Evolutionary conservation across 306 rosid genomes (phyloP).

Genomic region (Astragalus membranaceus): DNA sequence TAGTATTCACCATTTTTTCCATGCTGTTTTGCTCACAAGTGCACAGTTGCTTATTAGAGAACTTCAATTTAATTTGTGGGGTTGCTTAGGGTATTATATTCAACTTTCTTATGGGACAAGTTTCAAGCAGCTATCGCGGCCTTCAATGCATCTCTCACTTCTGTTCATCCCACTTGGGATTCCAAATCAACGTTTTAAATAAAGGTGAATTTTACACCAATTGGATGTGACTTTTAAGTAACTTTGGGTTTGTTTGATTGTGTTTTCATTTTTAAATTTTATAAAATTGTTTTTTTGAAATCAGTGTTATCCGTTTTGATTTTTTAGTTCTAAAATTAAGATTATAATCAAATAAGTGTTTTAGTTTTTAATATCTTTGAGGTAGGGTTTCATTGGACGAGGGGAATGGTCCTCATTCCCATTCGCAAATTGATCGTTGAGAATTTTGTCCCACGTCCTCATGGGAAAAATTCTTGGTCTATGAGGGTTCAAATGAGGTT

Average conservation of each 20-base stretch:
- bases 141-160: constrained; percentile 25
- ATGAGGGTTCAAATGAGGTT: no score
- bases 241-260: neutral
- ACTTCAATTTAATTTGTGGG: constrained; percentile 24
- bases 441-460: no score
- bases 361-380: no score
- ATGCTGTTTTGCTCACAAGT: constrained; percentile 16
- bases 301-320: no score
- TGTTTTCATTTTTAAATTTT: no score
- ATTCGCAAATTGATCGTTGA: no score
- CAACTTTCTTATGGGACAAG: constrained; percentile 30
- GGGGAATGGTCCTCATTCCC: no score
- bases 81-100: neutral
- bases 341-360: no score
- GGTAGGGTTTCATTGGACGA: no score
- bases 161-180: constrained; percentile 18
- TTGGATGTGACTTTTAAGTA: constrained; percentile 22
- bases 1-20: constrained; percentile 17
- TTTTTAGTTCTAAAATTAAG: no score
- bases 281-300: no score
- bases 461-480: no score
- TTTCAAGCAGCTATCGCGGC: constrained; percentile 24
- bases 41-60: constrained; percentile 4
- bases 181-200: constrained; percentile 21
- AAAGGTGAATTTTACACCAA: constrained; percentile 13